Conservation (phyloP, 331 rosid genomes). For the Dryas integrifolia region DNA sequence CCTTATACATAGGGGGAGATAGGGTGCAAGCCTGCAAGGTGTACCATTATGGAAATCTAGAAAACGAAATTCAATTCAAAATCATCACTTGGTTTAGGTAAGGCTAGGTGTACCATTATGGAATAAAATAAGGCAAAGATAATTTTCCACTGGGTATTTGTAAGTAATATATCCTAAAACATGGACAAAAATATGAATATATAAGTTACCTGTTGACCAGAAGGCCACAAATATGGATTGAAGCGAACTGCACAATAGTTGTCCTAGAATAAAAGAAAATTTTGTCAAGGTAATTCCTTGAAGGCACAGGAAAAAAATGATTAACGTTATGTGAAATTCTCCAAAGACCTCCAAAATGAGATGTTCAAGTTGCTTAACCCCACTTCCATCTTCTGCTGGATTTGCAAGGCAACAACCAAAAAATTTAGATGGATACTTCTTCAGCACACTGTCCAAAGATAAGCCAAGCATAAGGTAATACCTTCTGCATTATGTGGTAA, state of each 20-base stretch:
- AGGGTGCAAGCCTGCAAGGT: not conserved
- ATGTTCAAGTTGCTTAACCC: slow-evolving; percentile 58
- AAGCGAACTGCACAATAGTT: slow-evolving; percentile 80
- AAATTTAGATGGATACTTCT: slow-evolving; percentile 76
- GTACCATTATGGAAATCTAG: not conserved
- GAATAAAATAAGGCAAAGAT: not conserved
- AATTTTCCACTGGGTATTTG: not conserved
- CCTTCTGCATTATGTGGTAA: not conserved
- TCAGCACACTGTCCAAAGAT: slow-evolving; percentile 57
- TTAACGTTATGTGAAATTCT: slow-evolving; percentile 18
- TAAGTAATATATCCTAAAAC: not conserved
- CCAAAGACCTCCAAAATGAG: slow-evolving; percentile 63
- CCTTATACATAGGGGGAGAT: not conserved
- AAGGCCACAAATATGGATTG: slow-evolving; percentile 90
- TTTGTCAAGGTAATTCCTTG: slow-evolving; percentile 15
- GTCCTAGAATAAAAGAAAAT: slow-evolving; percentile 49
- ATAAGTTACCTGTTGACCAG: slow-evolving; percentile 60
- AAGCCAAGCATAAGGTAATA: not conserved
- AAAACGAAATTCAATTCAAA: not conserved
- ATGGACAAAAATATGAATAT: not conserved
- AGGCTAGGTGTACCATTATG: not conserved
- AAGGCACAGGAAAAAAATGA: not conserved
- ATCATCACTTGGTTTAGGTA: no score
- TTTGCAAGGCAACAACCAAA: slow-evolving; percentile 91
- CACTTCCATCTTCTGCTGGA: slow-evolving; percentile 67